These are phyloP conservation scores for Hyaloperonospora brassicae DNA, from an alignment of 352 stramenopile species.

Conservation along the genomic window DNA sequence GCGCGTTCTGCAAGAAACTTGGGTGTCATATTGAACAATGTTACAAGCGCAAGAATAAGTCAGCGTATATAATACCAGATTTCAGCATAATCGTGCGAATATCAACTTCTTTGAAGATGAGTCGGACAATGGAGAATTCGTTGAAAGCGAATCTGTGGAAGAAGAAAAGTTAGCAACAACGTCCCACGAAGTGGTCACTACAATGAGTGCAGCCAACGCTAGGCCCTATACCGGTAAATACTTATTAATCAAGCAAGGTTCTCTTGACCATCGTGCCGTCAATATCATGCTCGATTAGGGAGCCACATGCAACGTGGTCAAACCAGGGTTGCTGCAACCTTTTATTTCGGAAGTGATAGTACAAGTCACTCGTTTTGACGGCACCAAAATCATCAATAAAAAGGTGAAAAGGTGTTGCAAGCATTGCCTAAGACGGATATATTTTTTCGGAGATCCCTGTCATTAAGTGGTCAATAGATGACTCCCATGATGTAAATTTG, in stretches of 20 bases:
- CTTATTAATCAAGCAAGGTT: neutral
- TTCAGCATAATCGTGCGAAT: neutral
- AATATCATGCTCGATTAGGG: neutral
- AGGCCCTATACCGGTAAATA: neutral
- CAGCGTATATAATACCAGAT: neutral
- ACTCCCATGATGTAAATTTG: neutral
- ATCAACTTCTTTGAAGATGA: slow-evolving; percentile 2
- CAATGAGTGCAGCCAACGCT: neutral
- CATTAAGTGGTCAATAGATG: neutral
- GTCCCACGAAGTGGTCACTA: neutral
- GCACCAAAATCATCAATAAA: neutral
- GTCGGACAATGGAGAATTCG: neutral
- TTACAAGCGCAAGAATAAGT: neutral
- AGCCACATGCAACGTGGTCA: neutral
- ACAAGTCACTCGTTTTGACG: slow-evolving; percentile 2
- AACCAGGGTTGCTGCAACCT: neutral
- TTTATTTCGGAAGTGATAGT: neutral
- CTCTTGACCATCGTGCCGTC: neutral
- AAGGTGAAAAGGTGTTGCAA: neutral
- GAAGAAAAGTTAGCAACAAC: neutral
- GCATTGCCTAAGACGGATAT: neutral
- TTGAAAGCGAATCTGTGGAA: neutral
- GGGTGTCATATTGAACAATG: neutral
- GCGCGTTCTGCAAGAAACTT: neutral
- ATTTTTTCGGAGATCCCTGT: neutral